Evolutionary conservation across 2,329 filamentous ascomycete genomes (phyloP), one percentile per base, ranked within the genome.

Genomic region (Meredithiella fracta): DNA sequence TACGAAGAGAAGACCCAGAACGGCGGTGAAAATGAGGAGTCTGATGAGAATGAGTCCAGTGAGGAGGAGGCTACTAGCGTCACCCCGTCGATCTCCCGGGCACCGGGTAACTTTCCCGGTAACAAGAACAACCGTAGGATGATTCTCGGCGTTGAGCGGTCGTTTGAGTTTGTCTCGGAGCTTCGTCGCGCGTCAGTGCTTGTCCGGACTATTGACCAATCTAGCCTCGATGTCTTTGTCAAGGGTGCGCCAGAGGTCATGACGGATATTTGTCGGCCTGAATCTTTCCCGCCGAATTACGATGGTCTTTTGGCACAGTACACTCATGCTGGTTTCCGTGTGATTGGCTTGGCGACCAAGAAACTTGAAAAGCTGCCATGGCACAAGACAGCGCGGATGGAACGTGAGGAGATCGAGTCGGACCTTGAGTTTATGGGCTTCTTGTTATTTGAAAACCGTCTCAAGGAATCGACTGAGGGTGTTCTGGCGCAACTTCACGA

Each of bases 381-480:
- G 90, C 80, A 95, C 55, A 94, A 94, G 66, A 83, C 90, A 5
- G 89, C 97, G 64, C 95, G 94, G 70, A 90, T 97, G 83, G 85
- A 82, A 62, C 83, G 92, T 29, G 72, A 82, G 40, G 86, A 96
- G 54, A 90, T 86, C 7, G 92, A 98, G 67, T 84, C 79, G 2
- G 75, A 82, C 31, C 77, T 98, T 9, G 81, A 91, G 49, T 97
- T 98, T 64, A 77, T 90, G 37, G 92, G 92, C 3, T 98, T 98
- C 69, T 97, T 98, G 65, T 84, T 98, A 55, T 98, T 98, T 63
- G 92, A 98, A 70, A 98, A 98, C 71, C 98, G 98, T 69, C 72
- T 98, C 59, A 98, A 98, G 67, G 83, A 86, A 1, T 89, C 80
- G 20, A 96, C 91, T 0, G 77, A 86, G 1, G 77, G 76, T 1